phyloP scores from a whole-genome alignment of 2,329 filamentous ascomycete genomes.

The Fusarium caatingaense region DNA sequence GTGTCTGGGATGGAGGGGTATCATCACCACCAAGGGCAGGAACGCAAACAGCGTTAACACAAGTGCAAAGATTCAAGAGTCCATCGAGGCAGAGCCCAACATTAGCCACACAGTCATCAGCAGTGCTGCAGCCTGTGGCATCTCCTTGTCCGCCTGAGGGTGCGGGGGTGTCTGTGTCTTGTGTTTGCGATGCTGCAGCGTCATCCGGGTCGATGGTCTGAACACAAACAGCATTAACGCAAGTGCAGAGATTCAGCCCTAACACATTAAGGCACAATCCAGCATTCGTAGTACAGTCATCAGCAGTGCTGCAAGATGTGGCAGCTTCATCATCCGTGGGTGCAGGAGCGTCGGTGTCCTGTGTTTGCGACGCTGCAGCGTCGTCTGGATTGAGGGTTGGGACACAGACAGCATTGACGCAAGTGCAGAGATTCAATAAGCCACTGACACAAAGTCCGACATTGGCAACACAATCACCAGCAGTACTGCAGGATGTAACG shows the following conservation, averaged over 20 bases:
- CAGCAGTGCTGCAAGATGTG: not conserved
- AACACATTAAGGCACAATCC: not conserved
- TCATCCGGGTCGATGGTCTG: not conserved
- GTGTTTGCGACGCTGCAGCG: not conserved
- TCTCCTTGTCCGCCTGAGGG: too few relatives aligned
- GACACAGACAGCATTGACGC: not conserved
- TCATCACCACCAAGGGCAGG: too few relatives aligned
- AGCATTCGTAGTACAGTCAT: not conserved
- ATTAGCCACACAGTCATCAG: constrained; percentile 14
- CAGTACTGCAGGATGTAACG: accelerated
- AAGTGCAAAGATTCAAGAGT: constrained; percentile 5
- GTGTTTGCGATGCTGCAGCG: too few relatives aligned
- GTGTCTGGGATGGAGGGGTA: too few relatives aligned
- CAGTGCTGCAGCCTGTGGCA: not conserved
- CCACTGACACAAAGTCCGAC: not conserved
- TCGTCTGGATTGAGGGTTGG: too few relatives aligned
- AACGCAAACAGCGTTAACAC: not conserved
- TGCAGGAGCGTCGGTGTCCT: not conserved
- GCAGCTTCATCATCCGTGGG: not conserved
- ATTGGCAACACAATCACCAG: not conserved
- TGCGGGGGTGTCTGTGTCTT: too few relatives aligned
- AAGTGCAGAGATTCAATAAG: not conserved
- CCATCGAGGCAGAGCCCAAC: not conserved
- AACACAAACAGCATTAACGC: not conserved
- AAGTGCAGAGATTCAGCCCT: constrained; percentile 6